Conservation (phyloP, 805 yeast species). For the Suhomyces sp. region DNA sequence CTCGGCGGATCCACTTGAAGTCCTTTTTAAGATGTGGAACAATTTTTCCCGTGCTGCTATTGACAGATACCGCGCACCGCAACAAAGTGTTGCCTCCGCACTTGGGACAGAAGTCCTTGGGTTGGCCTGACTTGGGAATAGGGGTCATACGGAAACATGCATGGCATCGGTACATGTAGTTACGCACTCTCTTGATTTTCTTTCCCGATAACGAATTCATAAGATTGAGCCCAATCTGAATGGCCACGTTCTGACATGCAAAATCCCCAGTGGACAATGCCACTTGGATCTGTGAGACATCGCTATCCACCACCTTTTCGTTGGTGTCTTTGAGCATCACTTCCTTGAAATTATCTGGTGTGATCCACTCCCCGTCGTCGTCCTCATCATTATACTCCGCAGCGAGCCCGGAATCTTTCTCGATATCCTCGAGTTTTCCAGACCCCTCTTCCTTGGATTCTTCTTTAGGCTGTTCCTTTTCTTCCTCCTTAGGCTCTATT, state of each 20-base stretch:
- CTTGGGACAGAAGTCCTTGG: slow-evolving; percentile 86
- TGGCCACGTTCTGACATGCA: slow-evolving; percentile 92
- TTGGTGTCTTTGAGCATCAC: slow-evolving; percentile 64
- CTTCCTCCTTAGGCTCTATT: slow-evolving; percentile 7
- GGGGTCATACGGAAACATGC: slow-evolving; percentile 89
- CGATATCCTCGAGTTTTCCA: background rate
- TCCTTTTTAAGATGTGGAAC: slow-evolving; percentile 87
- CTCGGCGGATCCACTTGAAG: slow-evolving; percentile 91
- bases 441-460: background rate
- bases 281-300: slow-evolving; percentile 50
- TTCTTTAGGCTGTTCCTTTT: background rate
- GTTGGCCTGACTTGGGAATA: slow-evolving; percentile 68
- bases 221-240: slow-evolving; percentile 84
- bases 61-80: slow-evolving; percentile 87
- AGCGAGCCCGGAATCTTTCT: slow-evolving; percentile 10
- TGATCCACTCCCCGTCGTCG: slow-evolving; percentile 89
- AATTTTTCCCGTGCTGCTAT: slow-evolving; percentile 72
- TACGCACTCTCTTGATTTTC: slow-evolving; percentile 79
- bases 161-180: slow-evolving; percentile 94
- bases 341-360: slow-evolving; percentile 77
- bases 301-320: slow-evolving; percentile 48
- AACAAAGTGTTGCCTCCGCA: slow-evolving; percentile 93
- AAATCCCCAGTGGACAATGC: slow-evolving; percentile 95
- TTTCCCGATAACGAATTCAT: slow-evolving; percentile 83
- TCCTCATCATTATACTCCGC: slow-evolving; percentile 72